Percentiles rank a stretch among this genome's conserved stretches.
These are phyloP conservation scores for Rostrohypoxylon terebratum DNA, from an alignment of 495 filamentous ascomycete species.

Conservation along the genomic window DNA sequence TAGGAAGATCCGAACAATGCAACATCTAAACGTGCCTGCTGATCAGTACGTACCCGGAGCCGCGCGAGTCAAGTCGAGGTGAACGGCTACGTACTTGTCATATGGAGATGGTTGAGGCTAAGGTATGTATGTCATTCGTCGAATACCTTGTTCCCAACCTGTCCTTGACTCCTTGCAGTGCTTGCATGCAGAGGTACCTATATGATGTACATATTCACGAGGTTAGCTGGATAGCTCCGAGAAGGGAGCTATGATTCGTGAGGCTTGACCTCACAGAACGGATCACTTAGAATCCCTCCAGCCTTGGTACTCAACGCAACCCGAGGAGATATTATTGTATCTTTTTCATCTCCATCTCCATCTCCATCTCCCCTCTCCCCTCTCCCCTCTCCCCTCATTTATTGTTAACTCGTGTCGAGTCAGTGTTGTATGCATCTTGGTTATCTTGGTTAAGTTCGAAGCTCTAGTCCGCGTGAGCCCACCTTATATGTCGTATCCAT, in stretches of 20 bases:
- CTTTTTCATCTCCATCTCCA: neutral
- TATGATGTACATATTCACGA: neutral
- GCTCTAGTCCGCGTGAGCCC: constrained; percentile 20
- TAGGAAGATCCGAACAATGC: constrained; percentile 43
- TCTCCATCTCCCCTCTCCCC: neutral
- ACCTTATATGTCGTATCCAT: constrained; percentile 1
- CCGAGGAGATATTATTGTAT: neutral
- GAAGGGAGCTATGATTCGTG: neutral
- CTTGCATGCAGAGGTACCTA: constrained; percentile 22
- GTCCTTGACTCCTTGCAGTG: constrained; percentile 15
- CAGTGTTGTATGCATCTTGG: constrained; percentile 29
- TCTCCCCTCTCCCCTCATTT: constrained; percentile 22
- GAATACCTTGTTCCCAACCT: constrained; percentile 23
- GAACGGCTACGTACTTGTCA: constrained; percentile 25
- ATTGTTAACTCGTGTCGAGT: constrained; percentile 17
- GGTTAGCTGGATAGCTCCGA: constrained; percentile 1
- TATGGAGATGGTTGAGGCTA: neutral
- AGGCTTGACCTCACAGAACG: constrained; percentile 24
- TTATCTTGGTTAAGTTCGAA: constrained; percentile 29
- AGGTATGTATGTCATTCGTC: constrained; percentile 30
- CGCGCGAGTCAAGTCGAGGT: constrained; percentile 25
- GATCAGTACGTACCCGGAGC: constrained; percentile 32
- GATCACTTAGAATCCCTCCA: constrained; percentile 27
- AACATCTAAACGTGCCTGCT: constrained; percentile 46
- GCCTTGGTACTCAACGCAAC: neutral